Base-by-base conservation (phyloP, 1,139 yeast species). In the Yamadazyma dushanensis region DNA sequence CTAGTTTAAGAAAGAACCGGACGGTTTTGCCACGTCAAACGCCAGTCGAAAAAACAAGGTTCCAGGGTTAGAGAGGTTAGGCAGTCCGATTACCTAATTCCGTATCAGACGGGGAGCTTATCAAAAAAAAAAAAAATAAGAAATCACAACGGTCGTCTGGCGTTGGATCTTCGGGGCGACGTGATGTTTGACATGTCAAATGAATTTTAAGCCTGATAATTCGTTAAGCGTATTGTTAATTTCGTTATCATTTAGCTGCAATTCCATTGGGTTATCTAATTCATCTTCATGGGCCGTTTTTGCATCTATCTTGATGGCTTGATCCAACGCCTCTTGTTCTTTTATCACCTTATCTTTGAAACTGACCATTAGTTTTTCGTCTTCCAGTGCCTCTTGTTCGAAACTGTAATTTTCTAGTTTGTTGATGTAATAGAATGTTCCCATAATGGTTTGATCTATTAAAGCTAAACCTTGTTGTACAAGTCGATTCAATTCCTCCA, bases 371-470 rank as follows among this genome's bases (percentile, higher is more conserved):
- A 39, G 24, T 26, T 35, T 6, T 15, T n/a, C 11, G 25, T 43
- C 43, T 13, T 29, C 16, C 11, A 34, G 34, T n/a, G 35, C 18
- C 27, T 46, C 43, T 15, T 33, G 17, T 16, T 37, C 37, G 27
- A 41, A 45, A 25, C 37, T 38, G 26, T 33, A 31, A 16, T 31
- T 18, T 9, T 24, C 40, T 38, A 67, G 66, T 34, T 51, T 52
- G 40, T 70, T 69, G 22, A 54, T 44, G 39, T 58, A 69, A 46
- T 69, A 70, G 39, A 70, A 70, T 3, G 79, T 68, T 0, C 90
- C 90, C 29, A 77, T 68, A 4, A 80, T 66, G 39, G 77, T 76
- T 43, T 80, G 81, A 56, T 87, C 96, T 8, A 86, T 68, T 8
- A 83, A 78, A 2, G 86, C 53, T 1, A 60, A 59, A 1, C 89